Base-by-base conservation (phyloP, 495 filamentous ascomycete species). In the Lasiosphaeriaceae sp. region DNA sequence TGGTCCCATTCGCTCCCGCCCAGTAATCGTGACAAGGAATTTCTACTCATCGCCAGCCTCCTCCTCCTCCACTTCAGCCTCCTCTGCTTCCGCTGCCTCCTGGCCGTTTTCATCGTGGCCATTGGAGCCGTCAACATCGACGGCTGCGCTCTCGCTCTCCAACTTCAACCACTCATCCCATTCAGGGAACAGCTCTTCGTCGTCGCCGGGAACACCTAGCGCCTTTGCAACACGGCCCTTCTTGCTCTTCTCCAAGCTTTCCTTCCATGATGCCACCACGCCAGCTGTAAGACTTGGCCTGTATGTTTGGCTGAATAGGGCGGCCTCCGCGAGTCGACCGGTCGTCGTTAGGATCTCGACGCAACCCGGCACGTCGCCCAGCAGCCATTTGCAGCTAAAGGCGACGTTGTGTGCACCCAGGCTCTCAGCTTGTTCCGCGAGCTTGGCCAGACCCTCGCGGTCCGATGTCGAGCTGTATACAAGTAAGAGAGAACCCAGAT, bases 251-350 rank as follows among this genome's bases (percentile, higher is more conserved):
- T 96, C 92, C 41, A 97, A 72, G 24, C 79, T 82, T 29, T 81
- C 77, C 72, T 96, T 96, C 94, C 92, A 97, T 56, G 80, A 70
- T 14, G 72, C 72, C 5, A 89, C 89, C 17, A 92, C 75, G n/a
- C 77, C 82, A 9, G 80, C 69, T 5, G 89, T 82, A n/a, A 83
- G 66, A 50, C 85, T 89, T 0, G 94, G 95, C 77, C 88, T 92
- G 75, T 97, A 97, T 2, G 95, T 97, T 71, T 96, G 90, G 4
- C 90, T 83, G 61, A 97, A 93, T 24, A 99, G 77, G 9, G 90
- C 92, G 0, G 94, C 88, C 72, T 97, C 94, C 2, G 90, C 88
- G 17, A 83, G 66, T 41, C 95, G 79, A 60, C 85, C 85, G 1
- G 92, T 96, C 67, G 83, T 84, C 23, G 84, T 74, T 4, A 99